Base-by-base conservation (phyloP, 495 filamentous ascomycete genomes). In the Tuber melanosporum region DNA sequence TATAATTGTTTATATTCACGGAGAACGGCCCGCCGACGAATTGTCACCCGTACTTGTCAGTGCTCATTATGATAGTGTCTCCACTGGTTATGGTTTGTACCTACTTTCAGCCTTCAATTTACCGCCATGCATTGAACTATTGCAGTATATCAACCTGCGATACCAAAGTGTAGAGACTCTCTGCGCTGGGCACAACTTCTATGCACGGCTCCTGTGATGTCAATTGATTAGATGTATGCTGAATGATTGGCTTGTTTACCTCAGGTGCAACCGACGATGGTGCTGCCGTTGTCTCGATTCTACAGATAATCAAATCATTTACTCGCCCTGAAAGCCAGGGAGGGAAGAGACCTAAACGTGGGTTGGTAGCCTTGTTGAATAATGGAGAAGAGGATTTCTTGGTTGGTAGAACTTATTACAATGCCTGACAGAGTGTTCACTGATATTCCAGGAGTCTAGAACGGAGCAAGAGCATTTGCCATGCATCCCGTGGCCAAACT, bases 331-430 rank as follows among this genome's bases (percentile, higher is more conserved):
- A 57, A n/a, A 32, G 47, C 49, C 73, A 74, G 32, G 73, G 77
- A 7, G 91, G 88, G n/a, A 89, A 94, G 81, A 90, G 88, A 79
- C 93, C 93, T 3, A 91, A 91, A 78, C 89, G 89, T 79, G 95
- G 94, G 1, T 86, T 99, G 57, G 91, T 99, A 39, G 89, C 92
- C 42, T 86, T 99, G 66, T 87, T 99, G 78, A 99, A 99, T 85
- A 98, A 98, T 81, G 94, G 93, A 73, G 95, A 99, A 85, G 95
- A 99, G 85, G 94, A 98, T 83, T 95, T 89, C 74, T 87, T 99
- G 70, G 82, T 83, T 49, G n/a, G 77, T 52, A 15, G 22, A n/a
- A 17, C 22, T 47, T 42, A 36, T 46, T 42, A 71, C n/a, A 42
- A 45, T 44, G 14, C 19, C 73, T n/a, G 6, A 15, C 20, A 47